phyloP scores from a whole-genome alignment of 2,329 filamentous ascomycete genomes.

The Pseudogymnoascus sp. region DNA sequence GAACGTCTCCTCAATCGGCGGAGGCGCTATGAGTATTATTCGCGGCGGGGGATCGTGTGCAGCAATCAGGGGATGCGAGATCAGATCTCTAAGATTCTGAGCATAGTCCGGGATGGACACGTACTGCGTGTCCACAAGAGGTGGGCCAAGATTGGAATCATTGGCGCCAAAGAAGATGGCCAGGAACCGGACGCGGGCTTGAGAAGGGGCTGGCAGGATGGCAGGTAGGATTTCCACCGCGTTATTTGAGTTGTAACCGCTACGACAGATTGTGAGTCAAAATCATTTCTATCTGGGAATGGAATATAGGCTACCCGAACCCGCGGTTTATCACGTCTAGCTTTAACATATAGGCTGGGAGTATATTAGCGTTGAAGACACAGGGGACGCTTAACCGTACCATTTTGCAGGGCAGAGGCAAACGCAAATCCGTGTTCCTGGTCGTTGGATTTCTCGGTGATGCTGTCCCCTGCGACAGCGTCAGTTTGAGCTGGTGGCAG shows the following conservation, averaged over 20 bases:
- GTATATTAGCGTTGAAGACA: not conserved
- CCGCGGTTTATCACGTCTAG: slow-evolving; percentile 22
- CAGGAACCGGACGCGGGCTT: slow-evolving; percentile 18
- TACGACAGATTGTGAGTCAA: not conserved
- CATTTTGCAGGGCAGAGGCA: slow-evolving; percentile 20
- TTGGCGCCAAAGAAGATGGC: slow-evolving; percentile 78
- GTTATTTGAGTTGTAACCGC: slow-evolving; percentile 21
- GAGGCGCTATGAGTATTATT: slow-evolving; percentile 73
- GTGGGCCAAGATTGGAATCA: slow-evolving; percentile 60
- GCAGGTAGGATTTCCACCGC: slow-evolving; percentile 14
- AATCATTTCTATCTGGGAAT: not conserved
- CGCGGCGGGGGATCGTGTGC: slow-evolving; percentile 54
- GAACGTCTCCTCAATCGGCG: slow-evolving; percentile 74
- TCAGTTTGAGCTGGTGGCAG: not conserved
- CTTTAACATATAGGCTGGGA: slow-evolving; percentile 18
- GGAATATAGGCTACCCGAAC: slow-evolving; percentile 9
- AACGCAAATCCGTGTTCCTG: slow-evolving; percentile 19
- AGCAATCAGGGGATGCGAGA: slow-evolving; percentile 59
- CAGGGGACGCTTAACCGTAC: slow-evolving; percentile 7
- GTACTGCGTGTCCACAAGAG: slow-evolving; percentile 57
- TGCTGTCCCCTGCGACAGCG: slow-evolving; percentile 18
- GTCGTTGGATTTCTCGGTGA: slow-evolving; percentile 19
- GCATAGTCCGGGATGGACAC: slow-evolving; percentile 66
- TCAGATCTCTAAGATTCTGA: slow-evolving; percentile 59
- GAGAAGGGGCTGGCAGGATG: slow-evolving; percentile 17